Evolutionary conservation across 2,329 filamentous ascomycete genomes (phyloP).

Genomic region (Mariannaea elegans): DNA sequence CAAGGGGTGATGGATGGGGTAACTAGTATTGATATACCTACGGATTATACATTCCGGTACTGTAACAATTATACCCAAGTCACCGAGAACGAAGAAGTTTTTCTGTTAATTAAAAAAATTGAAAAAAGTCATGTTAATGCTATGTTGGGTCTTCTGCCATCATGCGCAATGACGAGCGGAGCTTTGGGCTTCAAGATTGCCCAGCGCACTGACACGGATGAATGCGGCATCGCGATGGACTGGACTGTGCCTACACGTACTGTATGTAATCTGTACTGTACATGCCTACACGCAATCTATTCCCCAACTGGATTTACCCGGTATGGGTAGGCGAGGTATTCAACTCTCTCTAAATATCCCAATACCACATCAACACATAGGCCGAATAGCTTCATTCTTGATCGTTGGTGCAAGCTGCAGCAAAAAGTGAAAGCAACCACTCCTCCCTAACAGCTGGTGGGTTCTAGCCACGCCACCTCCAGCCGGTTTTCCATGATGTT

Average conservation of each 20-base stretch:
- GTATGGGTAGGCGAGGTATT: neutral
- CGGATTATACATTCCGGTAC: no score
- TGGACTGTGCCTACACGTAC: no score
- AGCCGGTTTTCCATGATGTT: neutral
- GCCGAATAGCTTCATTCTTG: conserved; percentile 11
- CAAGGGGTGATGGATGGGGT: no score
- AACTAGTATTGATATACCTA: no score
- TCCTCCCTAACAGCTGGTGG: neutral
- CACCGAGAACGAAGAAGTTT: neutral
- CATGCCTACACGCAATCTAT: neutral
- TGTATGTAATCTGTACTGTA: no score
- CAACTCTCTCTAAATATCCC: neutral
- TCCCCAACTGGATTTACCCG: neutral
- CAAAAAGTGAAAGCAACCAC: neutral
- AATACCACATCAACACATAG: neutral
- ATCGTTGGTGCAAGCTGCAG: neutral
- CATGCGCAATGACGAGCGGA: conserved; percentile 21
- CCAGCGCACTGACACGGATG: conserved; percentile 12
- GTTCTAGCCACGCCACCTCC: conserved; percentile 8
- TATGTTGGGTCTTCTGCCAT: no score
- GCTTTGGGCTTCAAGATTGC: conserved; percentile 24
- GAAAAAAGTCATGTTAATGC: no score
- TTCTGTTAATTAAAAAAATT: no score
- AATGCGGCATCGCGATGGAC: no score
- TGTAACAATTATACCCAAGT: neutral